Base-by-base conservation (phyloP, 1,284 basidiomycete species). In the Porodaedalea pini region DNA sequence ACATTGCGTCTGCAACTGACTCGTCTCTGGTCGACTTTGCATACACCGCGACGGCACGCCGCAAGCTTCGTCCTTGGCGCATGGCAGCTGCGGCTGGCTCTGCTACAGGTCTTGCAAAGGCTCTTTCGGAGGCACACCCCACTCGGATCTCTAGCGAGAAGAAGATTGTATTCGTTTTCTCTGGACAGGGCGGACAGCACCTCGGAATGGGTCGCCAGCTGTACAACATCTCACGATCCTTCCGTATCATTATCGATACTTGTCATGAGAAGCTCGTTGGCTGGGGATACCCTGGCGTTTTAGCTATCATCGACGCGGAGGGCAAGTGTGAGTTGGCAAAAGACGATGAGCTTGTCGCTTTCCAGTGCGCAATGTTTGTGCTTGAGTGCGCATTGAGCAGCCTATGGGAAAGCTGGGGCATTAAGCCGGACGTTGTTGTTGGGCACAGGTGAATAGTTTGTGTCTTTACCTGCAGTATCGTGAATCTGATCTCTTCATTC, bases 171-270 rank as follows among this genome's bases (percentile, higher is more conserved):
- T 87, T 88, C 61, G 80, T 87, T 4, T 88, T 87, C 68, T 84
- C 86, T 15, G 87, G 86, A 4, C 85, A 88, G 66, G 86, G 86
- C 39, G 74, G 78, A 34, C 84, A 86, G 61, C 83, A 85, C 67
- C 61, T 73, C n/a, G 78, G 81, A 3, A 87, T 88, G 85, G 85
- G 84, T 1, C 61, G 69, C 11, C 68, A 69, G 0, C 73, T 89
- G 8, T 89, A 88, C 59, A 64, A 64, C 43, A 73, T 72, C 0
- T 75, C 72, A 3, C 61, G 73, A 0, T 56, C 76, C 1, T 86
- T 88, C 66, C 74, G 68, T 51, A 58, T 62, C 4, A 69, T 73
- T 50, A 76, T 89, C 25, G 78, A 88, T 63, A 73, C 78, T 43
- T 88, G 86, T 62, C 73, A 88, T 56, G 59, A 60, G 0, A 75